These are phyloP conservation scores for Jatropha curcas DNA, from an alignment of 345 rosid species.

Conservation along the genomic window DNA sequence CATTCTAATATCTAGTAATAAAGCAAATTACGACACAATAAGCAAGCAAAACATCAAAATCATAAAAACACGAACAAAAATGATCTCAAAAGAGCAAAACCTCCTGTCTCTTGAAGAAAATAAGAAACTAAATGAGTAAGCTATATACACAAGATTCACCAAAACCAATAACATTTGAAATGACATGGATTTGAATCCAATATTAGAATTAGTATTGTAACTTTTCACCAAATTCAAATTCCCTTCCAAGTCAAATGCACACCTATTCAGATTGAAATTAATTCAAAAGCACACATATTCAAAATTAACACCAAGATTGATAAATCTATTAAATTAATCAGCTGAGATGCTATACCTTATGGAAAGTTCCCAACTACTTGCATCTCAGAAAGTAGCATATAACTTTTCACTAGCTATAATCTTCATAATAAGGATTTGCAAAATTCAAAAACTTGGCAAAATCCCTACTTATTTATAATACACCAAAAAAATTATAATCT, in stretches of 20 bases:
- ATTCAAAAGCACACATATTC: no score
- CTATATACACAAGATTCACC: not conserved
- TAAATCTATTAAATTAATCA: not conserved
- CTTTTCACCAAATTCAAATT: not conserved
- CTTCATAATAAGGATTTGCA: not conserved
- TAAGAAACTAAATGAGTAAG: no score
- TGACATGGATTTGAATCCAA: not conserved
- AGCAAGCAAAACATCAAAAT: not conserved
- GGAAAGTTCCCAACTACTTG: no score
- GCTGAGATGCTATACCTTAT: no score
- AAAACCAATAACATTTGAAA: not conserved
- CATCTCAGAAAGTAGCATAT: no score
- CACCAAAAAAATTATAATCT: not conserved
- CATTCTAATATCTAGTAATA: conserved; percentile 80
- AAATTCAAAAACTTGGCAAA: no score
- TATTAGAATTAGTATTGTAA: not conserved
- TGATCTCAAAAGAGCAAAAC: not conserved
- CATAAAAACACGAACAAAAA: not conserved
- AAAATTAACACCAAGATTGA: not conserved
- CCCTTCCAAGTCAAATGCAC: not conserved
- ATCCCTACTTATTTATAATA: not conserved
- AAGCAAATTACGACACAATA: conserved; percentile 16
- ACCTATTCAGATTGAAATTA: not conserved
- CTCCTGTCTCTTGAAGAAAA: not conserved
- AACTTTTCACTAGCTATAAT: not conserved